Conservation (phyloP, 225 moss, liverwort and hornwort genomes). For the Physcomitrellopsis africana region DNA sequence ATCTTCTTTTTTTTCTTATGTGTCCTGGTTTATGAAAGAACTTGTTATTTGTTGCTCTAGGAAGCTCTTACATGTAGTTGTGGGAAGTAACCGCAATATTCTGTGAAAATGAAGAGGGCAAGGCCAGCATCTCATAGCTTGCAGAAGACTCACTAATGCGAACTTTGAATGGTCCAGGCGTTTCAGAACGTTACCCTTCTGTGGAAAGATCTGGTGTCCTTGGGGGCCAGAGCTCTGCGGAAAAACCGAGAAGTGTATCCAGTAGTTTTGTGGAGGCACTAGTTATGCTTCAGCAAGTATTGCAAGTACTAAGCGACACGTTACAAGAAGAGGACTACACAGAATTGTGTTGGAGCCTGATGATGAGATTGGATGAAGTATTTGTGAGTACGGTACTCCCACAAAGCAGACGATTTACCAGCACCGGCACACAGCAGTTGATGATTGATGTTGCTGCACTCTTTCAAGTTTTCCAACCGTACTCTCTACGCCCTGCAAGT, state of each 20-base stretch:
- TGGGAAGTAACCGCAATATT: not conserved
- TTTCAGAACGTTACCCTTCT: conserved; percentile 30
- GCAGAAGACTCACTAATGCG: conserved; percentile 5
- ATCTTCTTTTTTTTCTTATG: not conserved
- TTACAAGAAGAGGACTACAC: conserved; percentile 73
- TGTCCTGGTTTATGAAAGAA: conserved; percentile 18
- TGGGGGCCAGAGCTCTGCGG: conserved; percentile 29
- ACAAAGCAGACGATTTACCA: conserved; percentile 58
- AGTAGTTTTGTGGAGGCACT: conserved; percentile 71
- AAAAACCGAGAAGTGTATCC: conserved; percentile 60
- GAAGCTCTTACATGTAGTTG: not conserved
- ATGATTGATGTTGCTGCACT: conserved; percentile 71
- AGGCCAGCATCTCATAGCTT: not conserved
- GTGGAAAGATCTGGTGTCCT: conserved; percentile 32
- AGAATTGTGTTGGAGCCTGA: conserved; percentile 77
- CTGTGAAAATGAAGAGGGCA: conserved; percentile 10
- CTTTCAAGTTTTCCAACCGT: conserved; percentile 81
- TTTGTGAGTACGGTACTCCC: conserved; percentile 63
- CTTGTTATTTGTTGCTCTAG: not conserved
- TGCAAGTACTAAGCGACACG: conserved; percentile 55
- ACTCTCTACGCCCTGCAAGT: conserved; percentile 71
- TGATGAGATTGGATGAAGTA: conserved; percentile 67
- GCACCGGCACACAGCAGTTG: conserved; percentile 79
- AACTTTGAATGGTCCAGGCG: conserved; percentile 28
- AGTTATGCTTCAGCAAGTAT: conserved; percentile 69